A percentile compares a stretch with the other conserved stretches of the same genome.
Conservation (phyloP, 2,329 filamentous ascomycete species). For the Ophiosphaerella herpotricha region DNA sequence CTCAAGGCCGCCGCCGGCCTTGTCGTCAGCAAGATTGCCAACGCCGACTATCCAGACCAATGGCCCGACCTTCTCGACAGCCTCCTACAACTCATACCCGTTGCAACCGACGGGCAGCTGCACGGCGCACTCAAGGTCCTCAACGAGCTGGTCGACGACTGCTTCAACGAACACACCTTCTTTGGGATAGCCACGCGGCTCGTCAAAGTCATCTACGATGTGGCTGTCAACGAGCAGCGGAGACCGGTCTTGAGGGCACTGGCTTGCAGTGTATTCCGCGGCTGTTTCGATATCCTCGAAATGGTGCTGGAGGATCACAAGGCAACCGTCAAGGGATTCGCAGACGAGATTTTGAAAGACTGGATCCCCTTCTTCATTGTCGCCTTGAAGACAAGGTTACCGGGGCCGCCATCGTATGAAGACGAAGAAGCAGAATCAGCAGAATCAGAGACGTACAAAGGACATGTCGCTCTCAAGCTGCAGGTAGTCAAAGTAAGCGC, state of each 20-base stretch:
- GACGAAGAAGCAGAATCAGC: constrained; percentile 62
- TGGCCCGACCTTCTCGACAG: constrained; percentile 89
- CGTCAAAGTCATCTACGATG: constrained; percentile 79
- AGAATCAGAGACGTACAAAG: constrained; percentile 72
- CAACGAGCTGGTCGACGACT: constrained; percentile 87
- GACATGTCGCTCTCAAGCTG: constrained; percentile 82
- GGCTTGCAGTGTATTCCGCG: constrained; percentile 86
- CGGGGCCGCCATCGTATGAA: constrained; percentile 60
- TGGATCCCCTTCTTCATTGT: constrained; percentile 92
- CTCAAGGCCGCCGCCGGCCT: constrained; percentile 88
- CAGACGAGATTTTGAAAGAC: constrained; percentile 77
- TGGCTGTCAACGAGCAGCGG: constrained; percentile 75
- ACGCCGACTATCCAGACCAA: constrained; percentile 88
- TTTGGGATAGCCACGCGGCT: constrained; percentile 87
- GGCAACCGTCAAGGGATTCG: constrained; percentile 82
- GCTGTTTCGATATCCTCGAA: constrained; percentile 92
- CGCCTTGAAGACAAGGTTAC: constrained; percentile 75
- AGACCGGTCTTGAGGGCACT: constrained; percentile 79
- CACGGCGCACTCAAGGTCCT: constrained; percentile 90
- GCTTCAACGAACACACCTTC: constrained; percentile 92
- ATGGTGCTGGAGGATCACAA: constrained; percentile 96
- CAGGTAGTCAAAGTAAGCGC: constrained; percentile 78
- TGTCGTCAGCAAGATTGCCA: constrained; percentile 91
- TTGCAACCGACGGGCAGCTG: constrained; percentile 76
- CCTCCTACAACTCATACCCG: constrained; percentile 76